Percentiles rank a stretch among this genome's conserved stretches.
Evolutionary conservation across 2,329 filamentous ascomycete genomes (phyloP).

Genomic region (Beauveria scarabaeidicola): DNA sequence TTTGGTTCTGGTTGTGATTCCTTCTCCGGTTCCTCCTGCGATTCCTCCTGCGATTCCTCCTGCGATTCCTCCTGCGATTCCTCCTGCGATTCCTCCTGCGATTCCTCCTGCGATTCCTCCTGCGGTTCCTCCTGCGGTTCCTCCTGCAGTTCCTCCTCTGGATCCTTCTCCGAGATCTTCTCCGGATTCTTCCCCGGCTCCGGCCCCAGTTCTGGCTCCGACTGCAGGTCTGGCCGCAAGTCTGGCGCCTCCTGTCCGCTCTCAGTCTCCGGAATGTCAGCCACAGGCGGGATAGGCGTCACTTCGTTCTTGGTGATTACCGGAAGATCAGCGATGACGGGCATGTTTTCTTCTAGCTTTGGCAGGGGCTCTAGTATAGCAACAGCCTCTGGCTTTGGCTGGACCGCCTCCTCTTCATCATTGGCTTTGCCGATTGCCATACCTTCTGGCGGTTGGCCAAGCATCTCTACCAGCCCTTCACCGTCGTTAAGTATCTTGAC

Average conservation of each 20-base stretch:
- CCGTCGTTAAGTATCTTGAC: conserved; percentile 37
- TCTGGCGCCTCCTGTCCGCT: background rate
- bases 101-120: background rate
- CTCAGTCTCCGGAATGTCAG: background rate
- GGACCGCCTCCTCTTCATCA: background rate
- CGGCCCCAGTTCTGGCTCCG: background rate
- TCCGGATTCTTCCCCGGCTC: background rate
- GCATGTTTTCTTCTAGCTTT: background rate
- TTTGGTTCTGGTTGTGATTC: background rate
- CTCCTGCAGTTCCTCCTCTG: background rate
- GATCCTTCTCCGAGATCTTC: background rate
- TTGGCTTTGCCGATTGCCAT: conserved; percentile 16
- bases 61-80: background rate
- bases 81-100: background rate
- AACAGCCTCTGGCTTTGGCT: background rate
- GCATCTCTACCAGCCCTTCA: conserved; percentile 34
- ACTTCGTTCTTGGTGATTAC: background rate
- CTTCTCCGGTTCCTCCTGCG: background rate
- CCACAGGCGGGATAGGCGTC: background rate
- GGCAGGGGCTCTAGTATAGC: background rate
- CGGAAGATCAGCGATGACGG: background rate
- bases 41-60: background rate
- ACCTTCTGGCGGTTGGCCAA: conserved; percentile 32
- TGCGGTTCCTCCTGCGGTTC: background rate
- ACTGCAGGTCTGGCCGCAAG: background rate